These are phyloP conservation scores for Fusarium dlaminii DNA, from an alignment of 2,329 filamentous ascomycete genomes.

Conservation along the genomic window DNA sequence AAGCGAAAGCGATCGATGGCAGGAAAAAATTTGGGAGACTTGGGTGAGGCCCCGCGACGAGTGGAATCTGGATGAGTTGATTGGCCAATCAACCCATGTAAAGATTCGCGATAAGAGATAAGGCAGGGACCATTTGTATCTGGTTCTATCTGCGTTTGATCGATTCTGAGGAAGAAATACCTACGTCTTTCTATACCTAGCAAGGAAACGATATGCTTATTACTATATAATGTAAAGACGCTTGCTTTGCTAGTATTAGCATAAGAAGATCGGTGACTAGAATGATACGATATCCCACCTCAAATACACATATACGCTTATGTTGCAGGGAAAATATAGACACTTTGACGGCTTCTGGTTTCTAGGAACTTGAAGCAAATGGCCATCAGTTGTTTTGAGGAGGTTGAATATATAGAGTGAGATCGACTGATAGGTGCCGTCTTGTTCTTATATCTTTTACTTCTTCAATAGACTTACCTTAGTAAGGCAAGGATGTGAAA, in stretches of 20 bases:
- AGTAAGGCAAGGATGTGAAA: not conserved
- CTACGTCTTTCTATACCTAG: not conserved
- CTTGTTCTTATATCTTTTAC: not conserved
- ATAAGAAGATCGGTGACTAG: not conserved
- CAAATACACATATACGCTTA: not conserved
- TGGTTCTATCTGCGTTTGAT: not conserved
- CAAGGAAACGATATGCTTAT: too few relatives aligned
- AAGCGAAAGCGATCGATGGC: constrained; percentile 11
- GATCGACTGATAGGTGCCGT: not conserved
- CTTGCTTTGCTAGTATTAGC: not conserved
- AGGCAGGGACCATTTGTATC: not conserved
- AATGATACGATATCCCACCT: not conserved
- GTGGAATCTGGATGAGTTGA: not conserved
- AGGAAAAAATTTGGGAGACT: constrained; percentile 43
- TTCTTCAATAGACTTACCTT: not conserved
- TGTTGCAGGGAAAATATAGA: not conserved
- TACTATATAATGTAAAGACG: not conserved
- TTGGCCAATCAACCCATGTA: constrained; percentile 33
- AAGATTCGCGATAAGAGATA: constrained; percentile 32
- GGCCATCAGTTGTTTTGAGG: not conserved
- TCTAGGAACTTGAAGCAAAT: not conserved
- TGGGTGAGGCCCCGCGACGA: constrained; percentile 34
- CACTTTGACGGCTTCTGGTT: not conserved
- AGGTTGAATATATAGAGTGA: not conserved
- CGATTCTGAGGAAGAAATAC: not conserved